These are phyloP conservation scores for Penicillium sp. DNA, from an alignment of 2,329 filamentous ascomycete species.

Conservation along the genomic window DNA sequence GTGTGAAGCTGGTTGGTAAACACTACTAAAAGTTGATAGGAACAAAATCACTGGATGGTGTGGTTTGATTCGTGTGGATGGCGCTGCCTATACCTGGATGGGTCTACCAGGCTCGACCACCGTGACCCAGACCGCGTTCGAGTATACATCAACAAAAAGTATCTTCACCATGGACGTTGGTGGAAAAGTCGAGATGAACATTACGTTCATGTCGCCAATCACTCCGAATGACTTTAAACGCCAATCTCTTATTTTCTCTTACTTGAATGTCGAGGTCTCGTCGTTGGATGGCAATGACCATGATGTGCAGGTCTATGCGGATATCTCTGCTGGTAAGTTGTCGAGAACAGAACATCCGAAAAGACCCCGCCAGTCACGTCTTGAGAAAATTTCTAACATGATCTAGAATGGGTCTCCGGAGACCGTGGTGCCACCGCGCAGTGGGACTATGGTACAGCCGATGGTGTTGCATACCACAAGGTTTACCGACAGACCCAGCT, in stretches of 20 bases:
- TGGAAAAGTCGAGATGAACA: conserved; percentile 66
- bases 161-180: conserved; percentile 71
- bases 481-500: conserved; percentile 56
- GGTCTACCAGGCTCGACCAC: conserved; percentile 58
- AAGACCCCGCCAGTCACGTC: background rate
- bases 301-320: conserved; percentile 72
- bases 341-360: background rate
- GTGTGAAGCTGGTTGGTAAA: conserved; percentile 24
- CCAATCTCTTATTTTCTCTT: conserved; percentile 74
- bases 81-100: conserved; percentile 70
- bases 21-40: conserved; percentile 43
- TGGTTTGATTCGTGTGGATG: conserved; percentile 73
- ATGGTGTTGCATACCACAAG: conserved; percentile 67
- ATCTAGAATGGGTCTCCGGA: conserved; percentile 72
- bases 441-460: conserved; percentile 64
- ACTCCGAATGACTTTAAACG: conserved; percentile 69
- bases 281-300: conserved; percentile 69
- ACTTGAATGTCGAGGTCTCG: conserved; percentile 67
- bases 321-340: conserved; percentile 69
- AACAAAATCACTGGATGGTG: conserved; percentile 68
- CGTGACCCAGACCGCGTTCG: conserved; percentile 65
- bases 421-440: conserved; percentile 62
- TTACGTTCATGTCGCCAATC: conserved; percentile 74
- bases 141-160: conserved; percentile 75
- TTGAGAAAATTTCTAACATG: conserved; percentile 19